Evolutionary conservation across 345 rosid species (phyloP), one percentile per base, ranked within the genome.

Genomic region (Viola odorata): DNA sequence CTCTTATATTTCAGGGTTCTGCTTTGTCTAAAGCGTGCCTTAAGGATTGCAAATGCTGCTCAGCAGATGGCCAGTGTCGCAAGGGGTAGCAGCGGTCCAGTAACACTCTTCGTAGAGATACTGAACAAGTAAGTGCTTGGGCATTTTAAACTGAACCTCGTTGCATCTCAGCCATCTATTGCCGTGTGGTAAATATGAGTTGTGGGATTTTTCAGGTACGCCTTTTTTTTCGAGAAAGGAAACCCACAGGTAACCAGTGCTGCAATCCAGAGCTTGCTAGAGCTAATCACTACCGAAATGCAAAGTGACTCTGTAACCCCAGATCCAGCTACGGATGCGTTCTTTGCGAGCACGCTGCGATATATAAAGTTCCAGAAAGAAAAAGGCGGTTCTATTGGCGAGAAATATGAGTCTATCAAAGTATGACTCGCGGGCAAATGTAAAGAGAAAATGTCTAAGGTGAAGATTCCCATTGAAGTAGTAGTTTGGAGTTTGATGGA

Each of bases 21-120:
- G 66, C 85, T 81, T 52, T 90, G 96, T 78, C 96, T 94, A 15
- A 94, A 88, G 79, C 96, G 97, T 63, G 97, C 96, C 53, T 61
- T 94, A 60, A 88, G 92, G 73, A 94, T 94, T 68, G 99, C 99
- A 57, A 85, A 86, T 68, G 89, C 96, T 50, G 97, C 96, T 61
- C 97, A 94, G 69, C 97, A 90, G 69, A 81, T 94, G 95, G 75
- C 84, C 57, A 84, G 60, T 73, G 84, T 79, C 57, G 69, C 89
- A 39, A 80, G 86, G 55, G 96, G 92, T 71, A 80, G 81, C 77
- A 71, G 85, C n/a, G 97, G 91, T 64, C 84, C 95, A 5, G 84
- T 81, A 39, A 67, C 76, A 0, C 92, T 94, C 65, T 94, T 94
- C 63, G 88, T 90, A 16, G 99, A 94, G 81, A 88, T 94, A 68